Evolutionary conservation across 1,139 yeast species (phyloP).

Genomic region (Kurtzmaniella quercitrusa): DNA sequence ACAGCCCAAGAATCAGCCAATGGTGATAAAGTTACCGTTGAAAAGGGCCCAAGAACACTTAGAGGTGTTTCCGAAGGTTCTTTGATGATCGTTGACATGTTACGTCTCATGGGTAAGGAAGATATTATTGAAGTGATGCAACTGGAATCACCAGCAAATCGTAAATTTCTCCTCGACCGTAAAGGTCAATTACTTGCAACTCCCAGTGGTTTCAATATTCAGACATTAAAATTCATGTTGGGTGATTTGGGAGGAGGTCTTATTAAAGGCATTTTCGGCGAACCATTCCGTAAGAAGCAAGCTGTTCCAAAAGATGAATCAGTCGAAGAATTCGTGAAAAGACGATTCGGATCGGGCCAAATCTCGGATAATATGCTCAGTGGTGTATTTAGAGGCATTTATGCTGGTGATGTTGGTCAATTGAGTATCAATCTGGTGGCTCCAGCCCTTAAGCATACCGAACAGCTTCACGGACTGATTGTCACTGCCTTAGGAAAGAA

Average conservation of each 20-base stretch:
- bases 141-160: slow-evolving; percentile 51
- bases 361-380: slow-evolving; percentile 66
- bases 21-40: slow-evolving; percentile 33
- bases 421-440: slow-evolving; percentile 63
- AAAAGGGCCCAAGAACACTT: slow-evolving; percentile 74
- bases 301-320: slow-evolving; percentile 54
- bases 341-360: slow-evolving; percentile 61
- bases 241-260: slow-evolving; percentile 36
- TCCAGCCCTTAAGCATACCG: slow-evolving; percentile 51
- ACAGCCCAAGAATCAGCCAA: slow-evolving; percentile 24
- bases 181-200: slow-evolving; percentile 45
- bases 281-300: slow-evolving; percentile 33
- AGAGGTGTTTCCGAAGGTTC: slow-evolving; percentile 70
- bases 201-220: slow-evolving; percentile 25
- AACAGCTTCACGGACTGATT: slow-evolving; percentile 58
- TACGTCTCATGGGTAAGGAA: slow-evolving; percentile 39
- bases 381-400: slow-evolving; percentile 85
- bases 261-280: slow-evolving; percentile 32
- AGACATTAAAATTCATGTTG: slow-evolving; percentile 34
- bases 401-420: slow-evolving; percentile 75
- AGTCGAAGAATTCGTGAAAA: slow-evolving; percentile 57
- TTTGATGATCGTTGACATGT: slow-evolving; percentile 53
- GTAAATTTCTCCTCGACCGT: slow-evolving; percentile 51
- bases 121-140: slow-evolving; percentile 49
- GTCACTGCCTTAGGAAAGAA: slow-evolving; percentile 22